Base-by-base conservation (phyloP, 2,329 filamentous ascomycete species). In the Cryphonectria parasitica region DNA sequence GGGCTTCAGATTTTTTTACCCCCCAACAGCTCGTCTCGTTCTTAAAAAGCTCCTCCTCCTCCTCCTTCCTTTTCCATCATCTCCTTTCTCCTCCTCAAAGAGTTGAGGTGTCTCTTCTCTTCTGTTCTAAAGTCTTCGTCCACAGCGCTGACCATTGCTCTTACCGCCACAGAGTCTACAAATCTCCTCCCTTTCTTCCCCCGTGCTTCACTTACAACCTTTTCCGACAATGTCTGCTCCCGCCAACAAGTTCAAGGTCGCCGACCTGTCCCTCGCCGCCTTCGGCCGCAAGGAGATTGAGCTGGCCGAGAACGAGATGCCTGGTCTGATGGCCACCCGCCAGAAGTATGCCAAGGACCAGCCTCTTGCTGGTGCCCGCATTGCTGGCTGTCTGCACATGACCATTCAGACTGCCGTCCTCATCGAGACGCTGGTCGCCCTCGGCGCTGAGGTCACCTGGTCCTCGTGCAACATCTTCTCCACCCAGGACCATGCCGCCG, bases 401-500 rank as follows among this genome's bases (percentile, higher is more conserved):
- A 98, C 96, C 83, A 98, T 99, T 86, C 96, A 99, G 89, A 99
- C 96, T 76, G 96, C 96, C 78, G 96, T 99, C 81, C 91, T 99
- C 80, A 99, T 99, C 84, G 96, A 99, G 91, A 99, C 96, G 76
- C 91, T 99, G 81, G 92, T 89, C 79, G 87, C 91, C 77, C 94
- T 99, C 79, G 96, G 96, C 86, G 96, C 96, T 79, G 96, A 98
- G 90, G 92, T 98, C 79, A 99, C 96, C 82, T 98, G 96, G 96
- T 92, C 95, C 73, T 96, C 92, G 78, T 99, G 96, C 92, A 98
- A 99, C 90, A 98, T 99, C 85, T 99, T 98, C 92, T 96, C 92
- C 83, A 98, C 95, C 78, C 95, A 98, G 86, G 96, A 98, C 86
- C 95, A 98, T 86, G 96, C 96, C 79, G 96, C 96, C 69, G 95